Evolutionary conservation across 768 basidiomycete species (phyloP).

Genomic region (Suillus clintonianus): DNA sequence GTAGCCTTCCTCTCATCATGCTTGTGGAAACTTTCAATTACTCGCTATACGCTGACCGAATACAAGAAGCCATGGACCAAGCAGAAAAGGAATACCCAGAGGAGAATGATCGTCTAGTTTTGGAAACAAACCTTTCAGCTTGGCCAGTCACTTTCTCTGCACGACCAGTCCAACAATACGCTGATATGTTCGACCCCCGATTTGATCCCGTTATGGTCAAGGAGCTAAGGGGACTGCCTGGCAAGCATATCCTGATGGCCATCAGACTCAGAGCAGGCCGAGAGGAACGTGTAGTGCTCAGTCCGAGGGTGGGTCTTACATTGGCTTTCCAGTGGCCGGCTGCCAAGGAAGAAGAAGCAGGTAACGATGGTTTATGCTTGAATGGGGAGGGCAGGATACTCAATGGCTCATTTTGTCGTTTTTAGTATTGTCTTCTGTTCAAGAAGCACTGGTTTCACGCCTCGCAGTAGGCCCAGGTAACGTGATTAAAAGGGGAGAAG

Average conservation of each 20-base stretch:
- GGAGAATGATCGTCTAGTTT: neutral
- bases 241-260: neutral
- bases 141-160: slow-evolving; percentile 1
- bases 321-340: slow-evolving; percentile 2
- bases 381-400: neutral
- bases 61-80: slow-evolving; percentile 1
- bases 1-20: slow-evolving; percentile 1
- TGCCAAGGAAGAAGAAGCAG: neutral
- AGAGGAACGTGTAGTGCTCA: neutral
- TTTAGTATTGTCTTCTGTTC: neutral
- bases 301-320: neutral
- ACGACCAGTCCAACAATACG: neutral
- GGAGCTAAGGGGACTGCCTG: neutral
- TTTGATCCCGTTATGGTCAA: neutral
- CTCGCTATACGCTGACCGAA: slow-evolving; percentile 2
- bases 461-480: neutral
- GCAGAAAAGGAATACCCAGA: neutral
- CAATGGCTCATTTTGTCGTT: neutral
- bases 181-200: neutral
- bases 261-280: neutral
- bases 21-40: slow-evolving; percentile 1
- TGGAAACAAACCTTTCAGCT: neutral
- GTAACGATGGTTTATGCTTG: neutral
- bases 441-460: neutral
- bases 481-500: neutral